Evolutionary conservation across 78 protist genomes (phyloP).

Genomic region (Chrysochromulina parva): DNA sequence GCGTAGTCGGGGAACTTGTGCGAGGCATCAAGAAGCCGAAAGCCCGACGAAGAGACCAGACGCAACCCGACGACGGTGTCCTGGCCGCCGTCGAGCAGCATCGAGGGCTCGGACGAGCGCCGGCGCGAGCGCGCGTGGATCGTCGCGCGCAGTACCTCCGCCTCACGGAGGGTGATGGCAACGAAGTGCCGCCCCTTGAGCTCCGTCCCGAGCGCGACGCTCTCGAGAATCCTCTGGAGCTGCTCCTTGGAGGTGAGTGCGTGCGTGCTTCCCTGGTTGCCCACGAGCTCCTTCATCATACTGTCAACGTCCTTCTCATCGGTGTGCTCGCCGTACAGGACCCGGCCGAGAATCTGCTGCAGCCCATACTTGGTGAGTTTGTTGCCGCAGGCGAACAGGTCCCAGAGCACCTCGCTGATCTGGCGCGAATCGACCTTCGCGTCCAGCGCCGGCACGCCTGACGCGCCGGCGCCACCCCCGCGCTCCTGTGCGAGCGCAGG

Average conservation of each 20-base stretch:
- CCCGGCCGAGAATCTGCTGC: too few species aligned
- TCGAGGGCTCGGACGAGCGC: not conserved
- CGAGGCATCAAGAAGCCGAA: not conserved
- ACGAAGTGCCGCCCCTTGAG: not conserved
- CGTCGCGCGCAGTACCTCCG: slow-evolving; percentile 37
- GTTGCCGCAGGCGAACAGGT: not conserved
- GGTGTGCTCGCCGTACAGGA: not conserved
- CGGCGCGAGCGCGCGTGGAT: slow-evolving; percentile 29
- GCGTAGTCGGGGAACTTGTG: not conserved
- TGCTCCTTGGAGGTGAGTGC: too few species aligned
- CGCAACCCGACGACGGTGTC: not conserved
- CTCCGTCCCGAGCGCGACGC: not conserved
- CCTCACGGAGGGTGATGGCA: slow-evolving; percentile 50
- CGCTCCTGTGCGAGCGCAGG: too few species aligned
- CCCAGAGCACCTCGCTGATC: not conserved
- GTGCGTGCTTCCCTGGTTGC: too few species aligned
- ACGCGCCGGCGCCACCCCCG: too few species aligned
- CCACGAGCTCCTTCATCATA: too few species aligned
- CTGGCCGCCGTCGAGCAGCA: not conserved
- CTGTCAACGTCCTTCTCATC: not conserved
- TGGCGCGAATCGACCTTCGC: not conserved
- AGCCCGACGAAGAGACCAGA: not conserved
- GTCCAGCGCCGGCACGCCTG: not conserved
- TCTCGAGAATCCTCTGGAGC: not conserved
- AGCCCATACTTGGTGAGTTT: not conserved